phyloP scores from a whole-genome alignment of 2,329 filamentous ascomycete species.

The Phoma sp. region DNA sequence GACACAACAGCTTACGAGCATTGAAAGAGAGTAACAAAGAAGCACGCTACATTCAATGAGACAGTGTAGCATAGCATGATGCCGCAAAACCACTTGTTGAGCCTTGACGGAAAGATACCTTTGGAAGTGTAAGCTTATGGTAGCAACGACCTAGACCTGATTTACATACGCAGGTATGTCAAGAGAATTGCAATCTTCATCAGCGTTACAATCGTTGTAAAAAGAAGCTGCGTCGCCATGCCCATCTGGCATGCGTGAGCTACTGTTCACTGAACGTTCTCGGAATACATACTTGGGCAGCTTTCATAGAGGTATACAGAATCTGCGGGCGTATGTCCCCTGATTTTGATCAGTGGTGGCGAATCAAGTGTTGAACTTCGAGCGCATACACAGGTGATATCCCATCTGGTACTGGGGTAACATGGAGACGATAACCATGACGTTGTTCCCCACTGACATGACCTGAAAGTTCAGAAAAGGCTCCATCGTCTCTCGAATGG shows the following conservation, averaged over 20 bases:
- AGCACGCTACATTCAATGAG: conserved; percentile 24
- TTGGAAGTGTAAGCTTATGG: background rate
- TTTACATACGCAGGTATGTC: conserved; percentile 26
- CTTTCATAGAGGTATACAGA: conserved; percentile 21
- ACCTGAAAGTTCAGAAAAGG: conserved; percentile 12
- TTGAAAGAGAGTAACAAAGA: conserved; percentile 38
- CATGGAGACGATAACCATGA: conserved; percentile 37
- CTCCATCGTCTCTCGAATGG: background rate
- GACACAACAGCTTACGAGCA: conserved; percentile 31
- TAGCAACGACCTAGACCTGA: background rate
- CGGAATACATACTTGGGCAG: conserved; percentile 24
- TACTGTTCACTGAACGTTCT: no score
- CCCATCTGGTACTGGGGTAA: conserved; percentile 35
- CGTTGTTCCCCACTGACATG: conserved; percentile 29
- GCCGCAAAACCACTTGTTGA: conserved; percentile 40
- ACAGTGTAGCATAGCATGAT: conserved; percentile 33
- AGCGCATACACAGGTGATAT: conserved; percentile 36
- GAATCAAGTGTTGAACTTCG: background rate
- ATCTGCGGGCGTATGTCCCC: conserved; percentile 31
- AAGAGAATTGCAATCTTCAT: conserved; percentile 38
- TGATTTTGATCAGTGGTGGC: conserved; percentile 6
- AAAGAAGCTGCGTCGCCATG: conserved; percentile 32
- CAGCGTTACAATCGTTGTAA: conserved; percentile 31
- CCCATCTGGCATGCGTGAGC: conserved; percentile 27
- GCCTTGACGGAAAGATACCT: conserved; percentile 36